Evolutionary conservation across 225 moss, liverwort and hornwort species (phyloP), one percentile per base, ranked within the genome.

Genomic region (Marchantia paleacea): DNA sequence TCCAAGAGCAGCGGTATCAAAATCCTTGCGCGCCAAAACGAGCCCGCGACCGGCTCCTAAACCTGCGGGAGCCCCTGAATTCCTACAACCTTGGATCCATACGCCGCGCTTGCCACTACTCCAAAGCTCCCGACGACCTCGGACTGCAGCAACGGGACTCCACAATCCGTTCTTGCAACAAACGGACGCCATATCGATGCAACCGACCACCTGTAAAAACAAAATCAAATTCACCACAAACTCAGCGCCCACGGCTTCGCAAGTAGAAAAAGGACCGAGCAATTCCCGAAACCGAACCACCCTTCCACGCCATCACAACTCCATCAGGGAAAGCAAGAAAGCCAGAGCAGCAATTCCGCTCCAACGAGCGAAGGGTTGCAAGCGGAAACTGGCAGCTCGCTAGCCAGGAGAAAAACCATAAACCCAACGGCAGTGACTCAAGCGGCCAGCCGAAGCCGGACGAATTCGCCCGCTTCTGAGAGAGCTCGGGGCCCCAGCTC

Each of bases 81-180:
- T 61, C 61, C 76, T 19, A 74, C 30, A 72, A 20, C 52, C 76
- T 39, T 19, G 8, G 6, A 76, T 31, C 47, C 7, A 19, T 22
- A 76, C 20, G 24, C 74, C 6, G 3, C 53, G 25, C 4, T 25
- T 73, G 24, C 71, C 20, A 18, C 29, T 47, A 49, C n/a, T 16
- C n/a, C 26, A 53, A n/a, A 24, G 74, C 52, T 53, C 53, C 6
- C 58, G 57, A 60, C 30, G 3, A 9, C 29, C 60, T 57, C 31
- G 30, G 0, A 60, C 5, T 57, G 12, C 75, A 39, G 30, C 7
- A 14, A 58, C 18, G 4, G 60, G 29, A 20, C 60, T 58, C 75
- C 57, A 75, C 30, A 57, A 30, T 60, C 58, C 75, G 15, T 55
- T 75, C 28, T 50, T 60, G 75, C 75, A 70, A 61, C 76, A 58